A percentile compares a stretch with the other conserved stretches of the same genome.
Conservation (phyloP, 148 eudicot genomes). For the Heliamphora exappendiculata region DNA sequence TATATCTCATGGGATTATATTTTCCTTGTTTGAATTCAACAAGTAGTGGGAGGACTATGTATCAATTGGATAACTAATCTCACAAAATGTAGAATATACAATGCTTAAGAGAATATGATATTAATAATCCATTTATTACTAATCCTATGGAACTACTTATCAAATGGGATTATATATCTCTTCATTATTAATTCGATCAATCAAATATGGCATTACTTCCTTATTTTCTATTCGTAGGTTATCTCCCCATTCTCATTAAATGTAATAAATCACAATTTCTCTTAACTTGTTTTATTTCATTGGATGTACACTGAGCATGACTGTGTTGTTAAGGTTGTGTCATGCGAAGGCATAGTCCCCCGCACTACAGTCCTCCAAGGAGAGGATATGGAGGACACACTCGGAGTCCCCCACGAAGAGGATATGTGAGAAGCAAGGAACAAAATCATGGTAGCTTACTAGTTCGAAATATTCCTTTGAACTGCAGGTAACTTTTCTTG, state of each 20-base stretch:
- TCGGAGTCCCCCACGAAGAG: constrained; percentile 62
- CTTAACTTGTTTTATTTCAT: background rate
- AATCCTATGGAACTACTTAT: too few relatives aligned
- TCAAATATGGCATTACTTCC: too few relatives aligned
- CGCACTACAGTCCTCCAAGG: constrained; percentile 62
- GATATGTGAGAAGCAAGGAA: constrained; percentile 56
- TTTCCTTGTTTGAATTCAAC: too few relatives aligned
- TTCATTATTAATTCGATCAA: too few relatives aligned
- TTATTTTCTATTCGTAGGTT: background rate
- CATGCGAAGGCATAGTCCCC: constrained; percentile 74
- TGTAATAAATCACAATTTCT: background rate
- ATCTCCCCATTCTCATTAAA: background rate
- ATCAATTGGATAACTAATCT: too few relatives aligned
- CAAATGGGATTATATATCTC: too few relatives aligned
- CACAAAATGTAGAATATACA: too few relatives aligned
- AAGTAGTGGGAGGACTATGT: too few relatives aligned
- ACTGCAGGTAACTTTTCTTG: constrained; percentile 40
- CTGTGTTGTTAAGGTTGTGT: constrained; percentile 18
- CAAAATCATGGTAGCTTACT: constrained; percentile 53
- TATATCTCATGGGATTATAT: too few relatives aligned
- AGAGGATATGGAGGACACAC: constrained; percentile 59
- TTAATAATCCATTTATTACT: too few relatives aligned
- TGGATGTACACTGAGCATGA: background rate
- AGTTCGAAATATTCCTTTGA: constrained; percentile 69
- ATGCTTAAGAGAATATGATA: too few relatives aligned